A percentile compares a stretch with the other conserved stretches of the same genome.
Evolutionary conservation across 208 protist species (phyloP).

Genomic region (Lotmaria passim): DNA sequence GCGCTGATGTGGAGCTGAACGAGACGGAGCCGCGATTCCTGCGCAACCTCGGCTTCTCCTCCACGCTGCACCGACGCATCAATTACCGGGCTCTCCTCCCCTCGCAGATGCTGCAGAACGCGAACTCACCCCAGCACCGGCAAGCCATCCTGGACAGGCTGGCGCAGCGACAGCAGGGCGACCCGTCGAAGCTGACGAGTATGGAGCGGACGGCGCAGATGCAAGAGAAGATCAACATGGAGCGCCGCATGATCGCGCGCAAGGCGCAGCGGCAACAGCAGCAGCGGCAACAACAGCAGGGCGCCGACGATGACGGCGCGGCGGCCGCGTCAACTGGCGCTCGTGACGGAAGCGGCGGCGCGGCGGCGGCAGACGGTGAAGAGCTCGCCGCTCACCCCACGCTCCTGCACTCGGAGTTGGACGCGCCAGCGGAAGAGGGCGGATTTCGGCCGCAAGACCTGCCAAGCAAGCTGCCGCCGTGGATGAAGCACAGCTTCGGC

Average conservation of each 20-base stretch:
- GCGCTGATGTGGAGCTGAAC: constrained; percentile 79
- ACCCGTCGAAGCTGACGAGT: constrained; percentile 66
- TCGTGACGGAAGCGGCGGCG: neutral
- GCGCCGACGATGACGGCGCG: constrained; percentile 5
- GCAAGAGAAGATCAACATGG: constrained; percentile 81
- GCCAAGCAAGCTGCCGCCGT: constrained; percentile 71
- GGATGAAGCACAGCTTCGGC: constrained; percentile 84
- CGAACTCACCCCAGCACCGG: constrained; percentile 80
- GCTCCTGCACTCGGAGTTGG: constrained; percentile 70
- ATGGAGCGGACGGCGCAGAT: constrained; percentile 76
- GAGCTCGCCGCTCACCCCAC: constrained; percentile 32
- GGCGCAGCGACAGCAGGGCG: constrained; percentile 55
- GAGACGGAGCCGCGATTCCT: constrained; percentile 85
- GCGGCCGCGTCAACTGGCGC: neutral
- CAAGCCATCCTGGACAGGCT: constrained; percentile 77
- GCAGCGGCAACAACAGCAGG: constrained; percentile 30
- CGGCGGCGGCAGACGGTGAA: constrained; percentile 12
- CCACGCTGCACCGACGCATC: constrained; percentile 56
- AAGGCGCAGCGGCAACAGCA: constrained; percentile 43
- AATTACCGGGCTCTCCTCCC: constrained; percentile 86
- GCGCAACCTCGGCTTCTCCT: constrained; percentile 59
- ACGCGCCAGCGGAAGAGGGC: constrained; percentile 66
- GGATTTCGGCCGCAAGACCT: constrained; percentile 61
- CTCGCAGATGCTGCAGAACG: constrained; percentile 79
- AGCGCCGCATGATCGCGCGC: constrained; percentile 75